phyloP scores from a whole-genome alignment of 805 yeast species.

The Candida caryicola region DNA sequence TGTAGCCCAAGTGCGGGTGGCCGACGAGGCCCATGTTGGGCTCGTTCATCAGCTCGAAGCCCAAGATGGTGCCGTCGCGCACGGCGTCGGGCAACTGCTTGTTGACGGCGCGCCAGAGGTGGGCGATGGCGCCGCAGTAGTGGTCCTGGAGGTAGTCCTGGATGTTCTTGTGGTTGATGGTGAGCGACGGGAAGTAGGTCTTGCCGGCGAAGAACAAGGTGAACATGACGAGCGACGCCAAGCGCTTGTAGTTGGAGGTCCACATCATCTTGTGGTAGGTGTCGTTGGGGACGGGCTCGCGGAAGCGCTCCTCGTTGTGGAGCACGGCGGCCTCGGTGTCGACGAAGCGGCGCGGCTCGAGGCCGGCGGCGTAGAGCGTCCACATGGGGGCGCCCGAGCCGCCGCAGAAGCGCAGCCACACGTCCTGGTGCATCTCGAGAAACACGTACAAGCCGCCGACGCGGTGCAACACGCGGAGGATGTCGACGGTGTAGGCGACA shows the following conservation, averaged over 20 bases:
- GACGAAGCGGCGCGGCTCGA: slow-evolving; percentile 71
- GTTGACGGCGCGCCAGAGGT: slow-evolving; percentile 31
- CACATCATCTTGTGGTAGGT: slow-evolving; percentile 83
- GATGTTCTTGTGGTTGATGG: slow-evolving; percentile 68
- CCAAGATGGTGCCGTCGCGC: slow-evolving; percentile 54
- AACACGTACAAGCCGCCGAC: slow-evolving; percentile 77
- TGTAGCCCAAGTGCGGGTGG: slow-evolving; percentile 46
- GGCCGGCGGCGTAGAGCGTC: slow-evolving; percentile 87
- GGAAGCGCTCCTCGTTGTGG: slow-evolving; percentile 51
- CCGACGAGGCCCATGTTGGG: slow-evolving; percentile 79
- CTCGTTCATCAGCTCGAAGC: slow-evolving; percentile 82
- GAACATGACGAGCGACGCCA: slow-evolving; percentile 79
- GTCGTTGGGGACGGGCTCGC: slow-evolving; percentile 32
- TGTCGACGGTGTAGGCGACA: slow-evolving; percentile 62
- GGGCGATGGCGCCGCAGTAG: slow-evolving; percentile 51
- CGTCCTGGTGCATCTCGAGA: slow-evolving; percentile 91
- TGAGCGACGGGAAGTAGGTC: slow-evolving; percentile 71
- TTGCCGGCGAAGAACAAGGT: slow-evolving; percentile 81
- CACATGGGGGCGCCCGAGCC: slow-evolving; percentile 95
- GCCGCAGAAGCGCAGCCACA: slow-evolving; percentile 85
- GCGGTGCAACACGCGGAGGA: slow-evolving; percentile 54
- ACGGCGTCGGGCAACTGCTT: slow-evolving; percentile 31
- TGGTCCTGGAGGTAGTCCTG: slow-evolving; percentile 73
- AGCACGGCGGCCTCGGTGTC: slow-evolving; percentile 76
- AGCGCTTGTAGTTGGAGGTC: slow-evolving; percentile 80